Evolutionary conservation across 2,329 filamentous ascomycete genomes (phyloP), one percentile per base, ranked within the genome.

Genomic region (Diaporthe citri): DNA sequence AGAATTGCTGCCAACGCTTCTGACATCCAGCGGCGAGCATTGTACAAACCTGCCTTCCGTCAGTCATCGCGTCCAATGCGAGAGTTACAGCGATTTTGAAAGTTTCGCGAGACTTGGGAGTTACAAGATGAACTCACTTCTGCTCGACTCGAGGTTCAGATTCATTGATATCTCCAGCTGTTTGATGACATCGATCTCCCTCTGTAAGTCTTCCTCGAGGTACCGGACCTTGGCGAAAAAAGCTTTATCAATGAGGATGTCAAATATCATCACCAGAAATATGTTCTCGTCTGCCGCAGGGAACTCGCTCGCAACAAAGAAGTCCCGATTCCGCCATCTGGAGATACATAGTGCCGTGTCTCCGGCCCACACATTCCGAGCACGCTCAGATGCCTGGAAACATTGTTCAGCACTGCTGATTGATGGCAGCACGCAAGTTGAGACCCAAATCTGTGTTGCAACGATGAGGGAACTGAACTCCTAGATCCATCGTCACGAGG

Each of bases 41-140:
- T 64, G 25, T 64, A 64, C 7, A 64, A 25, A 13, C 39, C 59
- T 64, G 17, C 2, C 0, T 22, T 22, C 17, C 22, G 9, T 39
- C 36, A 22, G 39, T 34, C 2, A 46, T 25, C 25, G 3, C 22
- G 39, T 31, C 9, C 8, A 4, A 3, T 7, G 28, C 8, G n/a
- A 28, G 15, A 20, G 1, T 39, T 15, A 3, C n/a, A 1, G n/a
- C 3, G 2, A 51, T 1, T 4, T 51, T 2, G 20, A 2, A 8
- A 5, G 12, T 12, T 7, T 13, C 10, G 48, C 22, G 28, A 55
- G 12, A 9, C 3, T 52, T 25, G 28, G 6, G 34, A 17, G 10
- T 12, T 17, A 28, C 5, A 28, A 10, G 1, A 15, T 43, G 5
- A 10, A 46, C 59, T 64, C 25, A 64, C 59, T 31, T 17, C 13